Base-by-base conservation (phyloP, 148 eudicot genomes). In the Dysphania ambrosioides region DNA sequence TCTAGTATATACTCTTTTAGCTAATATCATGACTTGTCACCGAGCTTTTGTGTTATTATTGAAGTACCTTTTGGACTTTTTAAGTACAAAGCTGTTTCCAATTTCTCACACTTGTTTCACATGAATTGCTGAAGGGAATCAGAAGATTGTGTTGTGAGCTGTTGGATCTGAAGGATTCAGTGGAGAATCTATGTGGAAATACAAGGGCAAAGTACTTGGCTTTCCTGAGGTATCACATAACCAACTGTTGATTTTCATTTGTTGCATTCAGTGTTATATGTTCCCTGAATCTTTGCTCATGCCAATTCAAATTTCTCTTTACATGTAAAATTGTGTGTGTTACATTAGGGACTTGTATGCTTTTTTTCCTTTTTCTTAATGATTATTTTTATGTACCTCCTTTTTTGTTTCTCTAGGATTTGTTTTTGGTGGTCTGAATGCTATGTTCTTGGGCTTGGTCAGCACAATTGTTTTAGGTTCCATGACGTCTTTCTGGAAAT, bases 121-220 rank as follows among this genome's bases (percentile, higher is more conserved):
- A 72, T 79, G 23, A 32, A 64, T 16, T 70, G 61, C 24, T 80
- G 77, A 81, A 95, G 99, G 99, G 97, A 73, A 89, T 92, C 78
- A 87, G 99, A 82, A 89, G 86, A 80, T 85, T 92, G 38, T 95
- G 99, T 66, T 92, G 92, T 80, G 96, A 92, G 88, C 91, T 95
- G 84, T 78, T 95, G 88, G 97, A 95, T 86, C 83, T 95, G 75
- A 95, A 95, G 86, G 99, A 95, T 82, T 91, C 99, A 0, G 99
- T 90, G 69, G 99, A 95, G 78, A 89, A 95, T 85, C 82, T 95
- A 73, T 88, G 93, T 74, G 95, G 99, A 59, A 95, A 92, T 79
- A 84, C 91, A 12, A 87, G 89, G 71, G 83, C 93, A 70, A 95
- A 95, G 73, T 88, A 90, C 79, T 87, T 84, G 82, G 93, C 97